Conservation (phyloP, 1,284 basidiomycete species). For the Rhodotorula sp. region DNA sequence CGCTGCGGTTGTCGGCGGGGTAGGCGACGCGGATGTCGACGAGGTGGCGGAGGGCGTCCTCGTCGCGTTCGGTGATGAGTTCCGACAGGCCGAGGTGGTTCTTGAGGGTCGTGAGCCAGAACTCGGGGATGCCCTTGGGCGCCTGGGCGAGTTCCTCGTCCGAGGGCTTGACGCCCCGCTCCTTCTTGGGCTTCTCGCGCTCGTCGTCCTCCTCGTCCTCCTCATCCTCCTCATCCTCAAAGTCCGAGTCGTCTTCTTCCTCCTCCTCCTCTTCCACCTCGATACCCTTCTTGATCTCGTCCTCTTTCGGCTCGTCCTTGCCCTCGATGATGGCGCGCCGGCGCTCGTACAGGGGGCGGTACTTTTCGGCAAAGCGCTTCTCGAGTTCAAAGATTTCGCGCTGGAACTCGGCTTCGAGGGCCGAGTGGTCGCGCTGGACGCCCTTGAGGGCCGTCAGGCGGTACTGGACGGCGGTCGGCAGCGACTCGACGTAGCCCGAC, state of each 20-base stretch:
- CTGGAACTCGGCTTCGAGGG: conserved; percentile 94
- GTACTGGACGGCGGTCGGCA: conserved; percentile 77
- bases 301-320: conserved; percentile 66
- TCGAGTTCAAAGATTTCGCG: conserved; percentile 93
- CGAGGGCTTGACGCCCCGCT: conserved; percentile 37
- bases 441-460: conserved; percentile 91
- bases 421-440: conserved; percentile 86
- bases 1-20: conserved; percentile 61
- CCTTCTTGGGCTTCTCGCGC: conserved; percentile 33
- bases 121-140: conserved; percentile 77
- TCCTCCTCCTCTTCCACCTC: conserved; percentile 61
- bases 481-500: conserved; percentile 81
- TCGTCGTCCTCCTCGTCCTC: conserved; percentile 51
- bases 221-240: conserved; percentile 51
- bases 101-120: conserved; percentile 95
- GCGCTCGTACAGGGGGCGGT: conserved; percentile 84
- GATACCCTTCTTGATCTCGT: conserved; percentile 77
- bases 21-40: conserved; percentile 68
- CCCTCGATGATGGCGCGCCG: conserved; percentile 81
- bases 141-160: conserved; percentile 49
- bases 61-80: conserved; percentile 90
- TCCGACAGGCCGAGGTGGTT: conserved; percentile 85
- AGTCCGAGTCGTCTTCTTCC: conserved; percentile 54
- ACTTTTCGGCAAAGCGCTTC: conserved; percentile 89
- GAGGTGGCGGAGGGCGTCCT: conserved; percentile 65